These are phyloP conservation scores for Clitopilus hobsonii DNA, from an alignment of 768 basidiomycete species.

Conservation along the genomic window DNA sequence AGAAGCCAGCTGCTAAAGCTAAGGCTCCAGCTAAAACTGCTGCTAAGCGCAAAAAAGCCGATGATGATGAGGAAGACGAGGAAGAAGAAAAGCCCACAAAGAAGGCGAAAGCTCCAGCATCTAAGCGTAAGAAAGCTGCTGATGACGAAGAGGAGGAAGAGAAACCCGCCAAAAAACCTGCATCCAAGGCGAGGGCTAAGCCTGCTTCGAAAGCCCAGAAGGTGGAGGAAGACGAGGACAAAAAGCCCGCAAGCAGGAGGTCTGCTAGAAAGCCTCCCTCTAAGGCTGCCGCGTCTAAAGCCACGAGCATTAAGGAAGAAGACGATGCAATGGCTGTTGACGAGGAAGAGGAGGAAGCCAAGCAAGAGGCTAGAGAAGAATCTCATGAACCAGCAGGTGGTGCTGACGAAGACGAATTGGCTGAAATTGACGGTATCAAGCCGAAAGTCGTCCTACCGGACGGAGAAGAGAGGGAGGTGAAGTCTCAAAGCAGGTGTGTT, in stretches of 20 bases:
- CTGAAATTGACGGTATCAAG: slow-evolving; percentile 46
- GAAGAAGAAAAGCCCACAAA: slow-evolving; percentile 12
- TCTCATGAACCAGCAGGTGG: neutral
- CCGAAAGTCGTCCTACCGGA: slow-evolving; percentile 42
- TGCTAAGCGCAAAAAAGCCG: slow-evolving; percentile 13
- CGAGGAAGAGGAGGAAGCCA: neutral
- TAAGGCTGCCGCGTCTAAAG: neutral
- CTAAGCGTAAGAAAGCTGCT: slow-evolving; percentile 5
- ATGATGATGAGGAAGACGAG: slow-evolving; percentile 13
- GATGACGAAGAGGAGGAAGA: neutral
- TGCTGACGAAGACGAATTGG: slow-evolving; percentile 34
- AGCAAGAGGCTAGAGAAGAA: neutral
- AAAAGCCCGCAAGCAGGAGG: slow-evolving; percentile 13
- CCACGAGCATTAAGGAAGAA: neutral
- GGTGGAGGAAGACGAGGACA: slow-evolving; percentile 13
- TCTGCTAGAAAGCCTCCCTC: slow-evolving; percentile 10
- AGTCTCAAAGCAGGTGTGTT: slow-evolving; percentile 25
- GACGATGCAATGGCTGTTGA: neutral
- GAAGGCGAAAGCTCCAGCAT: slow-evolving; percentile 8
- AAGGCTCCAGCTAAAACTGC: slow-evolving; percentile 8
- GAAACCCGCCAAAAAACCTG: slow-evolving; percentile 7
- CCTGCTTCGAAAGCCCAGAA: slow-evolving; percentile 17
- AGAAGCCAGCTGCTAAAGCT: slow-evolving; percentile 14
- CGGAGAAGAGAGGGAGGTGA: slow-evolving; percentile 44
- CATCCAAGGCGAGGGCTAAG: slow-evolving; percentile 12